Conservation (phyloP, 306 rosid species). For the Cyclanthera cordifolia region DNA sequence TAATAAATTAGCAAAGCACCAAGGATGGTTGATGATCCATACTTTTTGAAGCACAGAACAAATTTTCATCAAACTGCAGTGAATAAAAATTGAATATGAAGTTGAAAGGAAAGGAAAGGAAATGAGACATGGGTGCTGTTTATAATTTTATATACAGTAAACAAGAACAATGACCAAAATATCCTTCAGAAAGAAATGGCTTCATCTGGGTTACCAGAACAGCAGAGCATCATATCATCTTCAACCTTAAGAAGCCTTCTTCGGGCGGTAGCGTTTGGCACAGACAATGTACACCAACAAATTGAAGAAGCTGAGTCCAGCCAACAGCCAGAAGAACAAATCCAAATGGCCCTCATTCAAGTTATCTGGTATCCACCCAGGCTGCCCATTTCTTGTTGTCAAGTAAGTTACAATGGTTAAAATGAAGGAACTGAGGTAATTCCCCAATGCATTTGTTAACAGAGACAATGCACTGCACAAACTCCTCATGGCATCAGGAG, state of each 20-base stretch:
- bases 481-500: conserved; percentile 96
- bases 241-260: conserved; percentile 41
- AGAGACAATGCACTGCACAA: conserved; percentile 86
- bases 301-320: conserved; percentile 68
- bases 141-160: neutral
- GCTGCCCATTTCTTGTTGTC: conserved; percentile 43
- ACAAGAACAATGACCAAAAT: neutral
- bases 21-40: neutral
- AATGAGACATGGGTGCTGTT: neutral
- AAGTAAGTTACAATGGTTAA: conserved; percentile 69
- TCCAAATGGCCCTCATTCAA: conserved; percentile 75
- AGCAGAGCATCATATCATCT: neutral
- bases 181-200: neutral
- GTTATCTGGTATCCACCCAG: conserved; percentile 87
- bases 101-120: neutral
- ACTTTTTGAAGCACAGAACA: neutral
- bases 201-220: neutral
- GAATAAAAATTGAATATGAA: neutral
- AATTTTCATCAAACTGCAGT: neutral
- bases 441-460: conserved; percentile 65
- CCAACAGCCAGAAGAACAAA: conserved; percentile 77
- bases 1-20: neutral
- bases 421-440: conserved; percentile 75
- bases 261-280: conserved; percentile 55
- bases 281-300: conserved; percentile 47